Percentiles rank a stretch among this genome's conserved stretches.
These are phyloP conservation scores for Puccinia novopanici DNA, from an alignment of 1,284 basidiomycete genomes.

Conservation along the genomic window DNA sequence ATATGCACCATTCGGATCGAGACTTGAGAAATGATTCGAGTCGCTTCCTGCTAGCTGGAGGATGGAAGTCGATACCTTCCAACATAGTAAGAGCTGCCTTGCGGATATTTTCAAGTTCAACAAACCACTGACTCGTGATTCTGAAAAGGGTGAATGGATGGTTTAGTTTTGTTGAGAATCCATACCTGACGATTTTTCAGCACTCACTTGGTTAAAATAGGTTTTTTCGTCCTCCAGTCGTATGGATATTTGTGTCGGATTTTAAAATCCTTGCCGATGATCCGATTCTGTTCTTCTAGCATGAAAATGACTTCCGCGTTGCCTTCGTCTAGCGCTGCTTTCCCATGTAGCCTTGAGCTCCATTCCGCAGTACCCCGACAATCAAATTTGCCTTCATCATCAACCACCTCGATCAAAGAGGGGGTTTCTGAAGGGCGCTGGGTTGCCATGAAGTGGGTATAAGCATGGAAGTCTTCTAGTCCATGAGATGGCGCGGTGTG, in stretches of 20 bases:
- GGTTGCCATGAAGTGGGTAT: conserved; percentile 59
- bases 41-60: conserved; percentile 74
- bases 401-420: conserved; percentile 62
- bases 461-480: conserved; percentile 75
- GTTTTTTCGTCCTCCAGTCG: conserved; percentile 94
- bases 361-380: conserved; percentile 61
- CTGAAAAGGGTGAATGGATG: conserved; percentile 60
- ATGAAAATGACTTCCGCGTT: conserved; percentile 69
- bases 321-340: conserved; percentile 74
- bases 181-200: background rate
- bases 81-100: conserved; percentile 73
- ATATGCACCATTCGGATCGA: conserved; percentile 98
- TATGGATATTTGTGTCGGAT: conserved; percentile 90
- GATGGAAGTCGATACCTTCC: conserved; percentile 74
- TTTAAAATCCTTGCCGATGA: conserved; percentile 70
- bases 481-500: conserved; percentile 96
- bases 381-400: conserved; percentile 76
- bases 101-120: conserved; percentile 83
- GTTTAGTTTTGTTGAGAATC: background rate
- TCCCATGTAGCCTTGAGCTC: conserved; percentile 66
- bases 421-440: background rate
- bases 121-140: conserved; percentile 98
- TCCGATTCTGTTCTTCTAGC: conserved; percentile 66
- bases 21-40: conserved; percentile 80
- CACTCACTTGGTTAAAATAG: conserved; percentile 80